Percentiles rank a stretch among this genome's conserved stretches.
These are phyloP conservation scores for Schrenkiella parvula DNA, from an alignment of 345 rosid species.

Conservation along the genomic window DNA sequence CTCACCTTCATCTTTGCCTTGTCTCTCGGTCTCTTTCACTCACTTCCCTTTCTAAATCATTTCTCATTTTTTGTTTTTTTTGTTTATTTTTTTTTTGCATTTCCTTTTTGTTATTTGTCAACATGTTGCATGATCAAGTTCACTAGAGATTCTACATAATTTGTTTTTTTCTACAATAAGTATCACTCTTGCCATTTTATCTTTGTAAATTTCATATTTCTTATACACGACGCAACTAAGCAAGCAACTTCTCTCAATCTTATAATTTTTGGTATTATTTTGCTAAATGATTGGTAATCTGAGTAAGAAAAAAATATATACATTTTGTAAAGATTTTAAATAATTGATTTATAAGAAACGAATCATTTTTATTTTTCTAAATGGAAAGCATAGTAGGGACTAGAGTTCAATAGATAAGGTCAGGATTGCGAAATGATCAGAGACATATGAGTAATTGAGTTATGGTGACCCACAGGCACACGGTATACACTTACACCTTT, in stretches of 20 bases:
- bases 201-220: not conserved
- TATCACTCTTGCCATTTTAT: not conserved
- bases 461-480: slow-evolving; percentile 25
- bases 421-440: slow-evolving; percentile 18
- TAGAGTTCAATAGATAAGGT: slow-evolving; percentile 16
- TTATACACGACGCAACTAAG: not conserved
- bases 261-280: not conserved
- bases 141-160: not conserved
- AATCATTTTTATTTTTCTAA: not conserved
- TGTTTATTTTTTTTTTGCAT: not conserved
- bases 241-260: not conserved
- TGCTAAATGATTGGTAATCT: not conserved
- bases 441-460: slow-evolving; percentile 17
- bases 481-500: slow-evolving; percentile 24
- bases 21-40: slow-evolving; percentile 31
- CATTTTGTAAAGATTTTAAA: not conserved
- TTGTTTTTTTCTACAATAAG: not conserved
- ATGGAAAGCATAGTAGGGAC: slow-evolving; percentile 25
- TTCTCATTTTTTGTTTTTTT: slow-evolving; percentile 12
- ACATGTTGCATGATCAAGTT: slow-evolving; percentile 15
- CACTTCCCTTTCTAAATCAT: slow-evolving; percentile 19
- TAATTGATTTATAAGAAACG: slow-evolving; percentile 5
- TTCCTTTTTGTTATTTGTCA: slow-evolving; percentile 23
- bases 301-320: not conserved
- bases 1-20: slow-evolving; percentile 28